Evolutionary conservation across 2,329 filamentous ascomycete genomes (phyloP), one percentile per base, ranked within the genome.

Genomic region (Ceratocystiopsis sp.): DNA sequence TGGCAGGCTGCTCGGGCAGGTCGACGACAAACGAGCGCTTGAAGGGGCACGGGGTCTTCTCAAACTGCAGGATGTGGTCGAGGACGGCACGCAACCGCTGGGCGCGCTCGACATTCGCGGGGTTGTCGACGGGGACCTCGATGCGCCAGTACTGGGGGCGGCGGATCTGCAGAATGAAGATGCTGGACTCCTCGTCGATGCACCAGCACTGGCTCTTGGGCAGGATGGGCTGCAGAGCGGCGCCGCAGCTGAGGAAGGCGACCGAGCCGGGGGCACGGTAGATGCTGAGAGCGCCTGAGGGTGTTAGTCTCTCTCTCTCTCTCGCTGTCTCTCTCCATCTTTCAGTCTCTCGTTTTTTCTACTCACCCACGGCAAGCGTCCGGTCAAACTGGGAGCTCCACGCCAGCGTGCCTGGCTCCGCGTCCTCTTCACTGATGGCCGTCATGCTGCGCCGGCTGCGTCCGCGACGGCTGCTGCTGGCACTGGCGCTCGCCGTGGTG

Each of bases 141-240:
- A 95, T 91, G 49, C 87, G 78, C 71, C 91, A 94, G 59, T 91
- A 95, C 37, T 81, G 80, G 29, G 87, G 80, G 38, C 80, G 75
- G 18, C 85, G 71, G 50, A 93, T 84, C 50, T 87, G 81, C 46
- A 95, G 64, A n/a, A 93, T 81, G 52, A 93, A 94, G 52, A 79
- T 73, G 59, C 67, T 85, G 36, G 80, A 80, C 44, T 78, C 72
- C 45, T 84, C 81, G 57, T 93, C 84, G 32, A 95, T 81, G 57
- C 83, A 93, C 87, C 87, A 95, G 56, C 83, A 93, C 60, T 94
- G 86, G 46, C 85, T 93, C 58, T 84, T 84, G 19, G 84, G 84
- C 42, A 95, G 64, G 48, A 95, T 91, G 12, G 87, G 82, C 53
- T 91, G 84, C 16, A 94, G 69, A 15, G 87, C 79, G 44, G 75